These are phyloP conservation scores for Wickerhamiella lipophila DNA, from an alignment of 805 yeast species.

Conservation along the genomic window DNA sequence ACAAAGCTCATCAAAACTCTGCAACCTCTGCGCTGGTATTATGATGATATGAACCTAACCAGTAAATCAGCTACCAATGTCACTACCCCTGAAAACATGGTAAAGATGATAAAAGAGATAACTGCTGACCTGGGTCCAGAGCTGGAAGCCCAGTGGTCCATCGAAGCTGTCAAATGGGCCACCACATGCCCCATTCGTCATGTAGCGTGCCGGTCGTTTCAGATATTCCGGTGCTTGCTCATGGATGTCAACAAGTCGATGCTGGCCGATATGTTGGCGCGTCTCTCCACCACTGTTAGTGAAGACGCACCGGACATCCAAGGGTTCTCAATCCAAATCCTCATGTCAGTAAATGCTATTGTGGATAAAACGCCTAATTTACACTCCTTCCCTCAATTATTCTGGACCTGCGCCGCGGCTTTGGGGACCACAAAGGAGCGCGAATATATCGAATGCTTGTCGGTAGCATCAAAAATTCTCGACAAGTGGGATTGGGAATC, in stretches of 20 bases:
- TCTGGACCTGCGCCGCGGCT: constrained; percentile 93
- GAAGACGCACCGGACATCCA: constrained; percentile 85
- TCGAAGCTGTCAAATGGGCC: constrained; percentile 80
- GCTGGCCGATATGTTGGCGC: constrained; percentile 86
- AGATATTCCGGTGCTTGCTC: constrained; percentile 73
- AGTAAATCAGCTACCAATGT: constrained; percentile 47
- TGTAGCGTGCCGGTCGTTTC: constrained; percentile 92
- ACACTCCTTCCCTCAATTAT: constrained; percentile 80
- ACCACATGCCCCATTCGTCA: constrained; percentile 96
- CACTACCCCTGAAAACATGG: constrained; percentile 79
- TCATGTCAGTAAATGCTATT: constrained; percentile 89
- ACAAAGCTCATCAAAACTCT: background rate
- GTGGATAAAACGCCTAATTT: constrained; percentile 74
- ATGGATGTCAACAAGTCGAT: constrained; percentile 71
- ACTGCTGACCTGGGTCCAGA: constrained; percentile 43
- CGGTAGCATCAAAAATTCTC: constrained; percentile 68
- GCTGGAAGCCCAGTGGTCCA: constrained; percentile 49
- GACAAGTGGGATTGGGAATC: constrained; percentile 79
- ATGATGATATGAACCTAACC: constrained; percentile 71
- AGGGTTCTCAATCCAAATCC: constrained; percentile 91
- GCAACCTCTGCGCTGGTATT: constrained; percentile 53
- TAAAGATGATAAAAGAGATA: constrained; percentile 44
- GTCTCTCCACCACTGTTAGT: constrained; percentile 83
- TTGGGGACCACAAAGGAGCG: constrained; percentile 81
- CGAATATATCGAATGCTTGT: constrained; percentile 78